Percentiles rank a stretch among this genome's conserved stretches.
Conservation (phyloP, 805 yeast species). For the Kodamaea neixiangensis region DNA sequence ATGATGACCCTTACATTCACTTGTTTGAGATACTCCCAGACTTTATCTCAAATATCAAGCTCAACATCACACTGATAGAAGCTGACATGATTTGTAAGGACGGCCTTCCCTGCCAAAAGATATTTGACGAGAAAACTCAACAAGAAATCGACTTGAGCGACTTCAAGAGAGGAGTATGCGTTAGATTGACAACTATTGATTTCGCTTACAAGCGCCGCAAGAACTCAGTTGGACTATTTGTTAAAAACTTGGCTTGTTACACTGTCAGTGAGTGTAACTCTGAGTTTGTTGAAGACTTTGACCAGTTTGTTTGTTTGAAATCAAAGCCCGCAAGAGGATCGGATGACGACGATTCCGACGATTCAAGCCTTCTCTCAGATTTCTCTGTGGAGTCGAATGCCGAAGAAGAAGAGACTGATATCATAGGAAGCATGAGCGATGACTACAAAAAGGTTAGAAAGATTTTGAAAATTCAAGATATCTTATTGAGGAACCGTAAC, state of each 20-base stretch:
- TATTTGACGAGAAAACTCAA: slow-evolving; percentile 23
- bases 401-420: slow-evolving; percentile 10
- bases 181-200: slow-evolving; percentile 22
- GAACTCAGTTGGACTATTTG: slow-evolving; percentile 21
- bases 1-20: slow-evolving; percentile 13
- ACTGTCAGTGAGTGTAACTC: slow-evolving; percentile 40
- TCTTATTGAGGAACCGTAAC: slow-evolving; percentile 24
- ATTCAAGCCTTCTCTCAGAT: slow-evolving; percentile 31
- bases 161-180: slow-evolving; percentile 40
- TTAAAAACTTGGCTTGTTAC: slow-evolving; percentile 29
- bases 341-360: slow-evolving; percentile 28
- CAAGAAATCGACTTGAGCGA: slow-evolving; percentile 36
- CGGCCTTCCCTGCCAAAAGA: slow-evolving; percentile 35
- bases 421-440: slow-evolving; percentile 2
- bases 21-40: slow-evolving; percentile 35
- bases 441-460: slow-evolving; percentile 30
- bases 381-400: slow-evolving; percentile 17
- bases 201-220: slow-evolving; percentile 24
- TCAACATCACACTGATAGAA: slow-evolving; percentile 29
- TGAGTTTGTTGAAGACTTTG: slow-evolving; percentile 39
- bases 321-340: slow-evolving; percentile 17
- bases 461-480: slow-evolving; percentile 32
- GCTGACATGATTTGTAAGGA: slow-evolving; percentile 43
- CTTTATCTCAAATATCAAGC: slow-evolving; percentile 25
- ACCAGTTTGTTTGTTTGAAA: slow-evolving; percentile 23